A percentile compares a stretch with the other conserved stretches of the same genome.
Evolutionary conservation across 768 basidiomycete genomes (phyloP).

Genomic region (Erythrobasidium yunnanense): DNA sequence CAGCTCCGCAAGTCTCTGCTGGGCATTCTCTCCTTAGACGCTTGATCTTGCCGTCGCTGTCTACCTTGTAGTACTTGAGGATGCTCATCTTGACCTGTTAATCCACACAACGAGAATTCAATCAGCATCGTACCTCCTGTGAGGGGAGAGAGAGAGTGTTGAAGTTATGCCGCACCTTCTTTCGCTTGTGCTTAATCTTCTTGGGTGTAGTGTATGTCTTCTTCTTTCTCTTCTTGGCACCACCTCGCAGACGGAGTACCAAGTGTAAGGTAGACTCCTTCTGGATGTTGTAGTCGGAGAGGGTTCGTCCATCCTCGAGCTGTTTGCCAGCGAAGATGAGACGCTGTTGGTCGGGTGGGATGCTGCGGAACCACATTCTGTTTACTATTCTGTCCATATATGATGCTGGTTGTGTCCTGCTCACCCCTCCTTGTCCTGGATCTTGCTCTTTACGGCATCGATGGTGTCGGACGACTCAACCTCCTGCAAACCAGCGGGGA

Average conservation of each 20-base stretch:
- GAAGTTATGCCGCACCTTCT: background rate
- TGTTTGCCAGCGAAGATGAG: conserved; percentile 99
- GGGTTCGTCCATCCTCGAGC: conserved; percentile 95
- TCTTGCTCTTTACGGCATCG: conserved; percentile 92
- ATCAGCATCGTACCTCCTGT: conserved; percentile 14
- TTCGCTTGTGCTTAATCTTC: conserved; percentile 86
- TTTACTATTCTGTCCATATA: no score
- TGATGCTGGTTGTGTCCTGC: background rate
- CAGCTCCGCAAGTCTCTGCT: conserved; percentile 49
- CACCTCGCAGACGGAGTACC: conserved; percentile 94
- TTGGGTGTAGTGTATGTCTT: conserved; percentile 47
- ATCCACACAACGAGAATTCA: conserved; percentile 48
- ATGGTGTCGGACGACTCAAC: conserved; percentile 89
- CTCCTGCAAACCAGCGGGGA: conserved; percentile 98
- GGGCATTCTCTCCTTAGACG: conserved; percentile 94
- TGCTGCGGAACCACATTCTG: no score
- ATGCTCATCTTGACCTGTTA: conserved; percentile 99
- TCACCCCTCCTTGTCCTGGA: conserved; percentile 46
- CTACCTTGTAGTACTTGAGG: conserved; percentile 99
- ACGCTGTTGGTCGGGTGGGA: conserved; percentile 86
- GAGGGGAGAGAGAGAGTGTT: background rate
- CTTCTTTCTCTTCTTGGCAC: conserved; percentile 99
- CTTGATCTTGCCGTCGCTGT: conserved; percentile 99
- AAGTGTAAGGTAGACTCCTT: conserved; percentile 92
- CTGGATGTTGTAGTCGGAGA: conserved; percentile 96